phyloP scores from a whole-genome alignment of 257 asterid genomes.

The Nicotiana paniculata region DNA sequence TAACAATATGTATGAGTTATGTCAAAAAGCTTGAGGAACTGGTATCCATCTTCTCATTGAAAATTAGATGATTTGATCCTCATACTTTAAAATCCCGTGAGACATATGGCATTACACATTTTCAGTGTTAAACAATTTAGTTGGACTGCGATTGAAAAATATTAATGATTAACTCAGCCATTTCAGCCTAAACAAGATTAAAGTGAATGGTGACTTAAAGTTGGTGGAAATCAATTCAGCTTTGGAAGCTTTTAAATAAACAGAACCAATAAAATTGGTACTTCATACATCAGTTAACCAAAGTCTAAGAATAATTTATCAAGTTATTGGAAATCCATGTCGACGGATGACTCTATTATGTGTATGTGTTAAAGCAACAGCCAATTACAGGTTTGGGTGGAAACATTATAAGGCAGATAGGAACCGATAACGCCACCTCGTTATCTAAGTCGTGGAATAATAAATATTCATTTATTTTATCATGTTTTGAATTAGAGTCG shows the following conservation, averaged over 20 bases:
- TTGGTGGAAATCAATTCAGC: neutral
- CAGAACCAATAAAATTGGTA: neutral
- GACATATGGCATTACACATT: neutral
- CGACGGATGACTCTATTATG: neutral
- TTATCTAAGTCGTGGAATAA: rapidly evolving
- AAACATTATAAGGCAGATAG: neutral
- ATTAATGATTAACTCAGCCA: neutral
- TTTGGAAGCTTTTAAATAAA: neutral
- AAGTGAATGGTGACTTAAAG: neutral
- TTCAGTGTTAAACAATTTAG: neutral
- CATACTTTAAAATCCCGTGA: neutral
- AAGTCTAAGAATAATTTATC: neutral
- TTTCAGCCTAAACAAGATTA: neutral
- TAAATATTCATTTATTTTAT: no score
- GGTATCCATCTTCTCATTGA: no score
- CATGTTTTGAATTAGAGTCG: rapidly evolving
- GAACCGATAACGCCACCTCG: neutral
- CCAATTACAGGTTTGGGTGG: neutral
- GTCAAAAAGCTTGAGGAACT: no score
- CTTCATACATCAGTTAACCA: neutral
- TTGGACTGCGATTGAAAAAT: neutral
- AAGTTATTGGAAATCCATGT: neutral
- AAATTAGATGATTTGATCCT: neutral
- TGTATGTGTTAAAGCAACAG: neutral
- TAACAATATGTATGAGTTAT: no score